phyloP scores from a whole-genome alignment of 768 basidiomycete species.

The Gautieria morchelliformis region DNA sequence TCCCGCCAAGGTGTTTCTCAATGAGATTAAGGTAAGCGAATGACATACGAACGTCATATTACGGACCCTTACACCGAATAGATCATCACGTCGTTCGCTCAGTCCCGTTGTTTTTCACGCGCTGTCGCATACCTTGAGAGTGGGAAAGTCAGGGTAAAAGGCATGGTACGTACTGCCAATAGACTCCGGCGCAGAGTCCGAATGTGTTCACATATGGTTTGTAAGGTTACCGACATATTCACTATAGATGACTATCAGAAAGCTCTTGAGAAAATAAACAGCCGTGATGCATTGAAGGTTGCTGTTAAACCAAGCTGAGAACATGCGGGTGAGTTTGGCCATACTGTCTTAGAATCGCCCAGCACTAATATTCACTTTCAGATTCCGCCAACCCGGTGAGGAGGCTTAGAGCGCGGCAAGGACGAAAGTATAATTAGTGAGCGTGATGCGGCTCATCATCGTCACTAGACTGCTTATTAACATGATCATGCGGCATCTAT shows the following conservation, averaged over 20 bases:
- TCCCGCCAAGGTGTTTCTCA: conserved; percentile 68
- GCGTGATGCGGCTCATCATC: too few relatives aligned
- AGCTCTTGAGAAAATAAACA: conserved; percentile 60
- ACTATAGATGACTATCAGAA: conserved; percentile 50
- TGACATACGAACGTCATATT: not conserved
- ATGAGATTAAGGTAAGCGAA: conserved; percentile 49
- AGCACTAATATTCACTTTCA: too few relatives aligned
- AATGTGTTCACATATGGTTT: not conserved
- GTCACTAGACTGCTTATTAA: too few relatives aligned
- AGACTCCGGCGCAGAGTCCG: not conserved
- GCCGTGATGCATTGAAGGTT: conserved; percentile 38
- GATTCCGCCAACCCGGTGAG: too few relatives aligned
- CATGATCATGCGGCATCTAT: too few relatives aligned
- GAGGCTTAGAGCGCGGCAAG: too few relatives aligned
- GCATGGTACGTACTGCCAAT: conserved; percentile 44
- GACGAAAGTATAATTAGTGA: too few relatives aligned
- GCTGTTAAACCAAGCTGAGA: conserved; percentile 40
- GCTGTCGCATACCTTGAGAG: conserved; percentile 83
- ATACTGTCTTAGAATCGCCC: too few relatives aligned
- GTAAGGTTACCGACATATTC: conserved; percentile 47
- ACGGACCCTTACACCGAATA: conserved; percentile 16
- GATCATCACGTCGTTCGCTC: conserved; percentile 89
- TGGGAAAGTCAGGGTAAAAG: conserved; percentile 72
- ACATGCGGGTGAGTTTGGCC: too few relatives aligned
- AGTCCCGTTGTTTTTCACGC: conserved; percentile 82